Evolutionary conservation across 192 early-diverging fungal species (phyloP).

Genomic region (Backusella tuberculispora): DNA sequence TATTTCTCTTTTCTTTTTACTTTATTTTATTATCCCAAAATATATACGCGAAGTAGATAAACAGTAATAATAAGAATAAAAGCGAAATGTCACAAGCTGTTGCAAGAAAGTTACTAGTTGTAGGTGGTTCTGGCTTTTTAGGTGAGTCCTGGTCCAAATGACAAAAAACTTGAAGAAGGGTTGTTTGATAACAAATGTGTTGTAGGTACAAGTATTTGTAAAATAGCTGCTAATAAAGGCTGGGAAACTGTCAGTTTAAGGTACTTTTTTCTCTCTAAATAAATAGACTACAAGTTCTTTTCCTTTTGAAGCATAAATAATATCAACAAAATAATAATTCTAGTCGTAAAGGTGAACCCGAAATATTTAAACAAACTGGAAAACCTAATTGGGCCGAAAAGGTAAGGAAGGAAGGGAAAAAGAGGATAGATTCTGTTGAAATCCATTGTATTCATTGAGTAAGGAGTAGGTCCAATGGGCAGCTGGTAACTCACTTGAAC

Average conservation of each 20-base stretch:
- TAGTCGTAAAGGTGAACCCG: slow-evolving; percentile 40
- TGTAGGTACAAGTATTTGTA: slow-evolving; percentile 52
- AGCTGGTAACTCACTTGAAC: slow-evolving; percentile 64
- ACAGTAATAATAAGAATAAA: background rate
- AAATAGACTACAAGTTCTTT: background rate
- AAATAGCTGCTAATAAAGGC: slow-evolving; percentile 44
- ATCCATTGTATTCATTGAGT: background rate
- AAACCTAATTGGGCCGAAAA: slow-evolving; percentile 37
- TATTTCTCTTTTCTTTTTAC: background rate
- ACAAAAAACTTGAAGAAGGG: background rate
- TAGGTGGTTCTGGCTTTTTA: slow-evolving; percentile 65
- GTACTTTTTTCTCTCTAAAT: slow-evolving; percentile 28
- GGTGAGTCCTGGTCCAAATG: slow-evolving; percentile 41
- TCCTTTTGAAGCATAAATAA: background rate
- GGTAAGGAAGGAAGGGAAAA: slow-evolving; percentile 14
- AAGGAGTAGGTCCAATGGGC: slow-evolving; percentile 56
- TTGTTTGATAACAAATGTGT: background rate
- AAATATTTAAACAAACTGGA: slow-evolving; percentile 9
- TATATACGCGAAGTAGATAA: background rate
- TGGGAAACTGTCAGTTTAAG: slow-evolving; percentile 59
- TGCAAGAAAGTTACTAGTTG: slow-evolving; percentile 55
- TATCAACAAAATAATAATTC: background rate
- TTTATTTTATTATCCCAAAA: background rate
- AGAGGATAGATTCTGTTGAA: background rate
- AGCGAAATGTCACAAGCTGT: slow-evolving; percentile 25